These are phyloP conservation scores for Neoconidiobolus thromboides DNA, from an alignment of 371 early-diverging fungal species.

Conservation along the genomic window DNA sequence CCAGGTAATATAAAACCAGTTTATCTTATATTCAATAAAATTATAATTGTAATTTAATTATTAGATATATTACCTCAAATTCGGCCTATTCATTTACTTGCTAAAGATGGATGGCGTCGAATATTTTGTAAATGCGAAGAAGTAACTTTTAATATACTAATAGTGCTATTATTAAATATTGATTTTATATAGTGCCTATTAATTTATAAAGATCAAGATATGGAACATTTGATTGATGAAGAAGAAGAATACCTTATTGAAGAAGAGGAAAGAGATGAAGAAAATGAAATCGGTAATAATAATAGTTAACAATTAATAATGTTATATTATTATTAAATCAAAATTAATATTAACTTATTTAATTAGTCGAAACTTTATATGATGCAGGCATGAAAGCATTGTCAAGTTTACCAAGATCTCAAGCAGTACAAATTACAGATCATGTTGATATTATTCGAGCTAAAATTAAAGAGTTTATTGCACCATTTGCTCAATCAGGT, in stretches of 20 bases:
- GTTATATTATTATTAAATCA: not conserved
- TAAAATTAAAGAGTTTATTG: slow-evolving; percentile 40
- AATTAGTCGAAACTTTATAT: not conserved
- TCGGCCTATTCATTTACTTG: no score
- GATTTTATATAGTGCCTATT: not conserved
- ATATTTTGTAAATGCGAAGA: no score
- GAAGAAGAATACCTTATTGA: not conserved
- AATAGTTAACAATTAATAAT: no score
- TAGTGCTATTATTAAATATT: no score
- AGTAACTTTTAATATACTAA: no score
- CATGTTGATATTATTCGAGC: slow-evolving; percentile 10
- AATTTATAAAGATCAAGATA: not conserved
- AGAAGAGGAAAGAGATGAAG: not conserved
- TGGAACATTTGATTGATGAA: not conserved
- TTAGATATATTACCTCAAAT: no score
- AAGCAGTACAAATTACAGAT: not conserved
- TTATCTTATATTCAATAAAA: no score
- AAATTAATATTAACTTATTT: not conserved
- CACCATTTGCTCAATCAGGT: slow-evolving; percentile 44
- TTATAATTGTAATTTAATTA: no score
- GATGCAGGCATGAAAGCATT: not conserved
- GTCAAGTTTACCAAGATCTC: not conserved
- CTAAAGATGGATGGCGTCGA: no score
- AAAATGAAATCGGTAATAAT: no score
- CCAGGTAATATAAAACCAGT: no score